Conservation (phyloP, 129 eudicot genomes). For the Deinandra increscens region DNA sequence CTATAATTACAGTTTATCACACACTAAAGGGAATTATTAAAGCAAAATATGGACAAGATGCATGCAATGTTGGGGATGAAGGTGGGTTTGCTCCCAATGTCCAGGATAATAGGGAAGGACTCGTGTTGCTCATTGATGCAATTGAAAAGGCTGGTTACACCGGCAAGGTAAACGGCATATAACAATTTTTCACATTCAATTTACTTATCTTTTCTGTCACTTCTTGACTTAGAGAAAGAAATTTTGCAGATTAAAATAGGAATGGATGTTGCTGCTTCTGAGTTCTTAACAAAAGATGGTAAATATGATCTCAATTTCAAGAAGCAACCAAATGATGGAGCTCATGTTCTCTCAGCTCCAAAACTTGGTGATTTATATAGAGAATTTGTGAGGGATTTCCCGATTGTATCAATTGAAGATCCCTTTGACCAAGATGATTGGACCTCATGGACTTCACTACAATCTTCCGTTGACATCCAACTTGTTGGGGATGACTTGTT, state of each 20-base stretch:
- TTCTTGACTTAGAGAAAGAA: not conserved
- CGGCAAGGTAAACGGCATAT: conserved; percentile 63
- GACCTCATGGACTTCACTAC: conserved; percentile 84
- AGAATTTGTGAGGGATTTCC: conserved; percentile 79
- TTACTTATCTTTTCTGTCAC: not conserved
- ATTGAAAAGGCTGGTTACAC: conserved; percentile 97
- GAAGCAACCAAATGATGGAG: conserved; percentile 92
- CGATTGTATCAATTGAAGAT: conserved; percentile 95
- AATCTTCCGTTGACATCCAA: conserved; percentile 78
- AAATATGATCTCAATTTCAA: conserved; percentile 86
- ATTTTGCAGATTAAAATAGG: conserved; percentile 81
- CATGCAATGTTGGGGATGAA: conserved; percentile 99
- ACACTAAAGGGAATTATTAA: conserved; percentile 81
- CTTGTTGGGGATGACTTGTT: conserved; percentile 93
- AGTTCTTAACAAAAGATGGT: conserved; percentile 83
- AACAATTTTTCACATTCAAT: conserved; percentile 9
- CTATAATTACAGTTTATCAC: conserved; percentile 59
- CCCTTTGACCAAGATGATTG: conserved; percentile 99
- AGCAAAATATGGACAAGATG: conserved; percentile 94
- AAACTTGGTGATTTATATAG: conserved; percentile 71
- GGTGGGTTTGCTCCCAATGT: conserved; percentile 98
- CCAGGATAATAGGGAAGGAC: conserved; percentile 90
- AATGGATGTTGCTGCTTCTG: conserved; percentile 99
- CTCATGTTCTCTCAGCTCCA: conserved; percentile 75
- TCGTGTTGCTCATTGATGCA: conserved; percentile 78